Evolutionary conservation across 2,329 filamentous ascomycete genomes (phyloP).

Genomic region (Aspergillaceae sp.): DNA sequence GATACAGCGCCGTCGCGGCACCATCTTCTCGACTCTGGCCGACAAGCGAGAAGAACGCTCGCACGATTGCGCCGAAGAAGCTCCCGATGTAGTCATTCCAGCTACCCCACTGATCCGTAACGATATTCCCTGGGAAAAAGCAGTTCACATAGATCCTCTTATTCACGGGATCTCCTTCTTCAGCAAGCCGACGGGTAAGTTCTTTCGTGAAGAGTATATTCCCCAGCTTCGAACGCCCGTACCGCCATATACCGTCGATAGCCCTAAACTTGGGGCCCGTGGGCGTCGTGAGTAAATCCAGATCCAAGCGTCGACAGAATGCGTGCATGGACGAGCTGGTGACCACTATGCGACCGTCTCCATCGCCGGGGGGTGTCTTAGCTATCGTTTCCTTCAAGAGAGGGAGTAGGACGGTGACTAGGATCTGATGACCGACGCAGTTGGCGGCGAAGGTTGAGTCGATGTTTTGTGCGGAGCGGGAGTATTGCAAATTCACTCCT

Average conservation of each 20-base stretch:
- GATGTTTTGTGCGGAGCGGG: conserved; percentile 30
- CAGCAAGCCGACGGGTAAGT: conserved; percentile 16
- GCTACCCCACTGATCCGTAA: conserved; percentile 22
- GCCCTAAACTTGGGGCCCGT: conserved; percentile 12
- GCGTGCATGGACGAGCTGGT: conserved; percentile 28
- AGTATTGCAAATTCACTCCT: conserved; percentile 13
- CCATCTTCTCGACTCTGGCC: conserved; percentile 21
- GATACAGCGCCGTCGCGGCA: conserved; percentile 23
- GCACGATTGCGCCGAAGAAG: conserved; percentile 13
- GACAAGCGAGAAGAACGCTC: conserved; percentile 10
- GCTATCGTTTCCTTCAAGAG: conserved; percentile 13
- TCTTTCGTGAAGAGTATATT: conserved; percentile 26
- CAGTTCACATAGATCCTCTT: conserved; percentile 22
- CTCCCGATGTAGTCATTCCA: conserved; percentile 21
- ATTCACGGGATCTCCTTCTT: conserved; percentile 10
- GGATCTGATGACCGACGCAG: conserved; percentile 44
- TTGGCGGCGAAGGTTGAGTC: conserved; percentile 44
- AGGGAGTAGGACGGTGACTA: conserved; percentile 41
- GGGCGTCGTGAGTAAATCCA: conserved; percentile 16
- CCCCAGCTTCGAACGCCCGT: conserved; percentile 25
- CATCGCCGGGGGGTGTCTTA: conserved; percentile 19
- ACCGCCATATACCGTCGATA: conserved; percentile 22
- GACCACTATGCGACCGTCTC: conserved; percentile 38
- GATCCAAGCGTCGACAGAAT: conserved; percentile 17
- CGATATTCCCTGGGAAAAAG: conserved; percentile 26